Percentiles rank a stretch among this genome's conserved stretches.
Conservation (phyloP, 2,329 filamentous ascomycete genomes). For the Ophiostoma himal-ulmi region DNA sequence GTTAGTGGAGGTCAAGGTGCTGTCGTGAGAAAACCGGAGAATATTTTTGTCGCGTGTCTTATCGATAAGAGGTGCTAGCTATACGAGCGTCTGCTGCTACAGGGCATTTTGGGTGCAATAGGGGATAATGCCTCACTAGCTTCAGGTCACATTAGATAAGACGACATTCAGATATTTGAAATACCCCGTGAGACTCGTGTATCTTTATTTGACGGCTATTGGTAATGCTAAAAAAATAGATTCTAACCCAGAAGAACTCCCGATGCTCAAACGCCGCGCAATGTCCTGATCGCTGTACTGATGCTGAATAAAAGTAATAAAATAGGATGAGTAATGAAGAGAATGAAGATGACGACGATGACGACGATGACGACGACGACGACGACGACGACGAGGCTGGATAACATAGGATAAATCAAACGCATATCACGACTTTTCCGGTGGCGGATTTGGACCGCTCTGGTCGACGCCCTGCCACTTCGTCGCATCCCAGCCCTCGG, state of each 20-base stretch:
- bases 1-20: conserved; percentile 1
- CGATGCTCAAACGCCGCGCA: conserved; percentile 9
- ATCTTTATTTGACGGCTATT: background rate
- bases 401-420: background rate
- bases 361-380: background rate
- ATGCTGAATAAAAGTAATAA: background rate
- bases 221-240: background rate
- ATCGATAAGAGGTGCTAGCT: conserved; percentile 20
- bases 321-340: background rate
- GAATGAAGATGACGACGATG: background rate
- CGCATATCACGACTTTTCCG: background rate
- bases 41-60: conserved; percentile 13
- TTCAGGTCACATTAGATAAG: background rate
- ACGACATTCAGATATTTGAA: background rate
- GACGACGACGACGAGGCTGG: background rate
- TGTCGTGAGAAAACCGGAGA: background rate
- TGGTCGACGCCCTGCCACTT: conserved; percentile 48
- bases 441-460: conserved; percentile 43
- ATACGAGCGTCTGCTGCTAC: background rate
- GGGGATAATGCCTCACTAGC: conserved; percentile 4
- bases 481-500: conserved; percentile 40
- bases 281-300: background rate
- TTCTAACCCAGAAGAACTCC: background rate
- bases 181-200: background rate
- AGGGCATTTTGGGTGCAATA: background rate